Evolutionary conservation across 495 filamentous ascomycete species (phyloP).

Genomic region (Ramalina intermedia): DNA sequence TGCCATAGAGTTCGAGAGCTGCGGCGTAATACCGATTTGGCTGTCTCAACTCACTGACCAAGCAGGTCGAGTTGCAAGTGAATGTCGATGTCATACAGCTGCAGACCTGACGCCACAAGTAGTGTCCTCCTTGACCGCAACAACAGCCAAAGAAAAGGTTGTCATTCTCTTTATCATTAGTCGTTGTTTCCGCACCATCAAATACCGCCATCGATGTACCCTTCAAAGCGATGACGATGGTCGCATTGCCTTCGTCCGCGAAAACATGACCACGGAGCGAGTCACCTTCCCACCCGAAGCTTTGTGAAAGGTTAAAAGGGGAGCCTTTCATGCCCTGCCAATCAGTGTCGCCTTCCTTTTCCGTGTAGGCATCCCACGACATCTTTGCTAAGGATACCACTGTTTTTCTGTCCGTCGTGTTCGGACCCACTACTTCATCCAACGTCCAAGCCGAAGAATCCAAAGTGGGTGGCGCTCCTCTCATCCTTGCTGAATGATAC

Average conservation of each 20-base stretch:
- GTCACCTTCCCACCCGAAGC: conserved; percentile 85
- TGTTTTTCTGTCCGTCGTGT: conserved; percentile 74
- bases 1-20: conserved; percentile 73
- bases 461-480: conserved; percentile 42
- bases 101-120: conserved; percentile 79
- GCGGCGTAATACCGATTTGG: conserved; percentile 87
- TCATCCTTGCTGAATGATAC: conserved; percentile 49
- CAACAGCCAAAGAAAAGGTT: conserved; percentile 97
- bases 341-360: conserved; percentile 50
- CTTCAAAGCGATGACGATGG: conserved; percentile 83
- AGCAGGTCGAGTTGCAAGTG: conserved; percentile 81
- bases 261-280: conserved; percentile 89
- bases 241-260: conserved; percentile 68
- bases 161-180: conserved; percentile 94
- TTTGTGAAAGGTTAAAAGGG: conserved; percentile 60
- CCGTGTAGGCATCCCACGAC: conserved; percentile 77
- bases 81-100: conserved; percentile 76
- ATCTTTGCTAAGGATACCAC: conserved; percentile 74
- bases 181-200: conserved; percentile 87
- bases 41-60: conserved; percentile 54
- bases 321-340: conserved; percentile 70
- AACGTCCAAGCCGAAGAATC: conserved; percentile 65
- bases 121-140: conserved; percentile 81
- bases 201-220: conserved; percentile 79
- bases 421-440: conserved; percentile 64